Conservation (phyloP, 2,329 filamentous ascomycete species). For the Penicillium verrucosum region DNA sequence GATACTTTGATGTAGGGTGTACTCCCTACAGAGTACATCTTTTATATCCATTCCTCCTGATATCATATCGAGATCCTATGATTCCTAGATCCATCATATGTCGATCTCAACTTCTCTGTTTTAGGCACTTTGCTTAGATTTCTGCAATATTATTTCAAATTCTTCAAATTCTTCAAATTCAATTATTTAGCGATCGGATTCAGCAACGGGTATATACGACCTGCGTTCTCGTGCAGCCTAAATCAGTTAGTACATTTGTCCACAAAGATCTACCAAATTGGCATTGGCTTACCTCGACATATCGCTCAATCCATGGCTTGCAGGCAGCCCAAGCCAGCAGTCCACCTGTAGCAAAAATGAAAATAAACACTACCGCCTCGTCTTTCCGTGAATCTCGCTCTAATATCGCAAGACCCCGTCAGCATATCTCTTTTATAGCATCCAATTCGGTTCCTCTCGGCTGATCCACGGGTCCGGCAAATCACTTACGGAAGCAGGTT, state of each 20-base stretch:
- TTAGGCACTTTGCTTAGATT: neutral
- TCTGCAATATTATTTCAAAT: neutral
- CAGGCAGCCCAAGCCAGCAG: constrained; percentile 59
- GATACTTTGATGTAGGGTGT: no score
- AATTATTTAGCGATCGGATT: constrained; percentile 9
- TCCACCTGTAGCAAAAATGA: constrained; percentile 61
- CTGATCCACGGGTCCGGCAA: neutral
- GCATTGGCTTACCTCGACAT: constrained; percentile 48
- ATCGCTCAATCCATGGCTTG: constrained; percentile 58
- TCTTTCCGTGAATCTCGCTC: constrained; percentile 67
- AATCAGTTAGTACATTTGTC: neutral
- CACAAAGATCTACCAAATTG: neutral
- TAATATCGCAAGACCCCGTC: constrained; percentile 23
- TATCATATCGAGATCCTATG: no score
- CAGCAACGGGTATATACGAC: constrained; percentile 52
- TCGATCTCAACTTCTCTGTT: neutral
- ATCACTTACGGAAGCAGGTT: constrained; percentile 59
- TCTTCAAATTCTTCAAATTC: neutral
- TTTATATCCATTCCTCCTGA: no score
- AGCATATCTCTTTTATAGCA: neutral
- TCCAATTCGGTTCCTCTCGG: neutral
- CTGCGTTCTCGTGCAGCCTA: constrained; percentile 49
- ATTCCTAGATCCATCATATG: neutral
- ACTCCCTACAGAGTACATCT: no score
- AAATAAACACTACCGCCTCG: constrained; percentile 62